A percentile compares a stretch with the other conserved stretches of the same genome.
phyloP scores from a whole-genome alignment of 2,329 filamentous ascomycete species.

The Fusarium haematococcum region DNA sequence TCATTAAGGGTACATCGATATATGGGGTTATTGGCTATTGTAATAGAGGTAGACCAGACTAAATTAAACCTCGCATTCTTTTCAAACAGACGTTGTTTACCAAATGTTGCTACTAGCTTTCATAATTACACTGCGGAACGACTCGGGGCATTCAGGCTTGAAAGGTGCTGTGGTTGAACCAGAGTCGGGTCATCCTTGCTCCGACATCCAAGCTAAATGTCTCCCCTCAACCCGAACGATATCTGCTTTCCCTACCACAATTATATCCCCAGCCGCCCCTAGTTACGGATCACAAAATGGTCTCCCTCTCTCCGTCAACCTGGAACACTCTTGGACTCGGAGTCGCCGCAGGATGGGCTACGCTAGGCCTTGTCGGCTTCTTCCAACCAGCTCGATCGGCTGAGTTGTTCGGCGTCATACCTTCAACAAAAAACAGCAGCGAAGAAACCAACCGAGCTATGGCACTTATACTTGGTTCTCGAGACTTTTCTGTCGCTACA shows the following conservation, averaged over 20 bases:
- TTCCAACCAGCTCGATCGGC: constrained; percentile 14
- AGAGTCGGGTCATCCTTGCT: not conserved
- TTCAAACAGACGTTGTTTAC: not conserved
- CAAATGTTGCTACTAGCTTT: not conserved
- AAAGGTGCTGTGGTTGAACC: not conserved
- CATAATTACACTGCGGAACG: not conserved
- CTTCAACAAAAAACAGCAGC: not conserved
- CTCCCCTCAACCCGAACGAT: not conserved
- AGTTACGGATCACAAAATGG: not conserved
- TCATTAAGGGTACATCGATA: not conserved
- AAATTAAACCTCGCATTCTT: not conserved
- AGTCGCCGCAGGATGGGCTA: constrained; percentile 27
- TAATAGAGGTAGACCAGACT: not conserved
- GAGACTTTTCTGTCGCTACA: constrained; percentile 26
- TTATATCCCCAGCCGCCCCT: not conserved
- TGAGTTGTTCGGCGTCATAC: constrained; percentile 27
- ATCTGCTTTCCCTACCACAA: not conserved
- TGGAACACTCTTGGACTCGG: constrained; percentile 36
- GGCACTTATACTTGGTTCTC: constrained; percentile 10
- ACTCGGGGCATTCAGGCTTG: not conserved
- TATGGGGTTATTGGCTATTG: not conserved
- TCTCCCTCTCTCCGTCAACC: constrained; percentile 12
- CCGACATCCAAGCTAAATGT: not conserved
- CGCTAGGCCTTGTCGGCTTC: constrained; percentile 25
- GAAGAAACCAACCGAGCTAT: not conserved